phyloP scores from a whole-genome alignment of 1,284 basidiomycete genomes.

The Bothia castanella region DNA sequence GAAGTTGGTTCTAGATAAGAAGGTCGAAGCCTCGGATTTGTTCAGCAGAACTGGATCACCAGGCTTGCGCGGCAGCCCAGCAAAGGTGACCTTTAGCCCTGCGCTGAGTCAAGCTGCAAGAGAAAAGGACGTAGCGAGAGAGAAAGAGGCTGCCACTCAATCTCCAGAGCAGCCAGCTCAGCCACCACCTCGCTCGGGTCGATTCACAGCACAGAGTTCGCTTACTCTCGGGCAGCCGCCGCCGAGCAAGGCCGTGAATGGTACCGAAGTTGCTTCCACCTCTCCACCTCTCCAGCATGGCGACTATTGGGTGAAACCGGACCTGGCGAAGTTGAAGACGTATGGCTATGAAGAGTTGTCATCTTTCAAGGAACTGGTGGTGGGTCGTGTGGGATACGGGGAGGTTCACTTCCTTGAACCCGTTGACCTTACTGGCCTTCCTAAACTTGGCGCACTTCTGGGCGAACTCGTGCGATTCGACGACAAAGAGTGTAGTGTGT shows the following conservation, averaged over 20 bases:
- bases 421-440: conserved; percentile 87
- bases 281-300: conserved; percentile 59
- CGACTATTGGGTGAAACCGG: conserved; percentile 86
- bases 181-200: conserved; percentile 45
- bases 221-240: conserved; percentile 29
- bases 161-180: conserved; percentile 34
- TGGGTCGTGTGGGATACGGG: conserved; percentile 89
- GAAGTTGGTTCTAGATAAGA: conserved; percentile 88
- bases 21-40: conserved; percentile 66
- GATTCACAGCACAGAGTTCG: conserved; percentile 47
- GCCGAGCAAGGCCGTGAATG: conserved; percentile 22
- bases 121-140: conserved; percentile 67
- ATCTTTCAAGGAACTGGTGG: conserved; percentile 70
- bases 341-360: conserved; percentile 71
- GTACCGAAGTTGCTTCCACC: conserved; percentile 36
- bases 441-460: conserved; percentile 76
- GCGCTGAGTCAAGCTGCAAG: conserved; percentile 67
- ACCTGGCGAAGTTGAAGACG: conserved; percentile 65
- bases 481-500: conserved; percentile 89
- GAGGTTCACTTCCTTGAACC: conserved; percentile 87
- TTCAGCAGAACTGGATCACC: conserved; percentile 55
- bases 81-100: conserved; percentile 68
- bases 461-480: conserved; percentile 90
- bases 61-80: conserved; percentile 37
- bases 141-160: conserved; percentile 48